Base-by-base conservation (phyloP, 1,284 basidiomycete genomes). In the Polyporus tsugae region DNA sequence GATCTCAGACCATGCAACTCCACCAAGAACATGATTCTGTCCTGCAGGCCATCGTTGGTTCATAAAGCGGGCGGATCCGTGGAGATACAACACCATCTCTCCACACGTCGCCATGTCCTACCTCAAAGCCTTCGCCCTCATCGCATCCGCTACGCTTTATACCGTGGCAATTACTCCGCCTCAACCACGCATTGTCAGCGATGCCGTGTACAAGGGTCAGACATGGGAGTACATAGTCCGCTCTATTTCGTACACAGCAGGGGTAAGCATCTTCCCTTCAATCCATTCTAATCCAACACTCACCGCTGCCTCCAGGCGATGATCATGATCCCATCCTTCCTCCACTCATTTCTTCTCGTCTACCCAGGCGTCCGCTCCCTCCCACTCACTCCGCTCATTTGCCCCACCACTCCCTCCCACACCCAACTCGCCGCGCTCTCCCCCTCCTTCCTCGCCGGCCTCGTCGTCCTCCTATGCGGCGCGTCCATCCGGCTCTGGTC, bases 401-500 rank as follows among this genome's bases (percentile, higher is more conserved):
- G 58, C 58, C 58, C 58, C 33, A 3, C 58, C 38, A 15, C 22
- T 9, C 58, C 38, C 9, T 60, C 58, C 38, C 38, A 25, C 5
- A 7, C 42, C 19, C 19, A 59, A 9, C 66, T 67, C 29, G 44
- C 58, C 11, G 29, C 35, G 19, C 42, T 46, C 33, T 70, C 73
- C 2, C 66, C 70, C 15, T 39, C 72, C 11, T 71, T 77, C 64
- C 25, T 72, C 60, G 22, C 71, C n/a, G 76, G 74, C n/a, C 57
- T 72, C 35, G 19, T 68, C 58, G 25, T 68, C 35, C 62, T 69
- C 2, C 22, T 70, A 17, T 49, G 62, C 58, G 76, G 73, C 22
- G 67, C 70, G 2, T 10, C 69, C 33, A 39, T 76, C 42, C 74
- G 76, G 25, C 65, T 74, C n/a, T 67, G 69, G 62, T 76, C 74